phyloP scores from a whole-genome alignment of 176 grass and related monocot genomes.

The Paspalum notatum region DNA sequence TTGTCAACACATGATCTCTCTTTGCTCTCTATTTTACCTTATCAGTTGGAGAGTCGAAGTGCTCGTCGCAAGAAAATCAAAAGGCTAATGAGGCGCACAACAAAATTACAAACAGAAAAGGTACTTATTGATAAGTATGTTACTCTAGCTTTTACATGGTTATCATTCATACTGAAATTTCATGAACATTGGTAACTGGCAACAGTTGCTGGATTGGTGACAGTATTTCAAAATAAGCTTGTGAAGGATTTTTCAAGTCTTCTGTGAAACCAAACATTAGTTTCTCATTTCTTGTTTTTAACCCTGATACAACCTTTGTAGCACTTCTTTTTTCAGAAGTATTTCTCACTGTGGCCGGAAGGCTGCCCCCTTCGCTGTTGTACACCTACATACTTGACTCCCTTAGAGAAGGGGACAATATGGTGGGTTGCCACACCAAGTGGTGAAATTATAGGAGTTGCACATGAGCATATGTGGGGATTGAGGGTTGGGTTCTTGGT shows the following conservation, averaged over 20 bases:
- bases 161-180: constrained; percentile 18
- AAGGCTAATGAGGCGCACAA: constrained; percentile 42
- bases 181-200: not conserved
- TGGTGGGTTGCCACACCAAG: not conserved
- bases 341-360: not conserved
- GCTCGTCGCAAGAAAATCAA: constrained; percentile 67
- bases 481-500: constrained; percentile 22
- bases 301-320: not conserved
- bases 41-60: constrained; percentile 63
- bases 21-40: constrained; percentile 31
- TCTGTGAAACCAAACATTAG: not conserved
- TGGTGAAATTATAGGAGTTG: not conserved
- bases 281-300: not conserved
- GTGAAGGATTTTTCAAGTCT: not conserved
- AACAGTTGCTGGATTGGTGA: not conserved
- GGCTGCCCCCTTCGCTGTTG: not conserved
- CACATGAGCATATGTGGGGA: not conserved
- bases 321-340: not conserved
- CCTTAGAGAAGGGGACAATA: constrained; percentile 2
- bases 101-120: constrained; percentile 49
- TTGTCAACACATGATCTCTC: constrained; percentile 22
- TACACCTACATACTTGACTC: not conserved
- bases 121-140: constrained; percentile 44
- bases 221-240: not conserved
- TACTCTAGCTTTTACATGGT: constrained; percentile 12